Evolutionary conservation across 2,329 filamentous ascomycete species (phyloP).

Genomic region (Arthroderma sp.): DNA sequence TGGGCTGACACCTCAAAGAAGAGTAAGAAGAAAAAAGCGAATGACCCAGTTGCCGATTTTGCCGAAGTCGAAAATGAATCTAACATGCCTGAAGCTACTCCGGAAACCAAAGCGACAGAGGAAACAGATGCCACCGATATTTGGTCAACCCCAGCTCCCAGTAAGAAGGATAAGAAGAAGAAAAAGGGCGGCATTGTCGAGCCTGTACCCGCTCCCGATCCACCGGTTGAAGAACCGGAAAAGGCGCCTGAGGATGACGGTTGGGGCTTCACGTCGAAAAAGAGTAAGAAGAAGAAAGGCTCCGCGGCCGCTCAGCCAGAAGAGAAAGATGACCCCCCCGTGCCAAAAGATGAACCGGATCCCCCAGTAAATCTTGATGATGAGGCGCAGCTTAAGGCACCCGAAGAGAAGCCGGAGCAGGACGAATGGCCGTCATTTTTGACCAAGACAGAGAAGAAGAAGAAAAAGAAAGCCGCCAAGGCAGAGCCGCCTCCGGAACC

Average conservation of each 20-base stretch:
- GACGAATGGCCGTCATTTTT: not conserved
- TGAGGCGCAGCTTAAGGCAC: not conserved
- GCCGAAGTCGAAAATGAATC: not conserved
- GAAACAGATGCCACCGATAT: not conserved
- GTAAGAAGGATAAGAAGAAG: constrained; percentile 8
- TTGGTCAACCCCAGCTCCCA: not conserved
- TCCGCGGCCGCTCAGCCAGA: constrained; percentile 9
- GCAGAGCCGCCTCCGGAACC: constrained; percentile 18
- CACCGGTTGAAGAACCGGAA: constrained; percentile 14
- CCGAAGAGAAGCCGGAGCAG: not conserved
- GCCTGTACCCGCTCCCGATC: not conserved
- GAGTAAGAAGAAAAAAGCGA: constrained; percentile 20
- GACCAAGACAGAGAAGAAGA: constrained; percentile 17
- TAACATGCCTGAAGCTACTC: not conserved
- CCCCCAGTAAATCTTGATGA: not conserved
- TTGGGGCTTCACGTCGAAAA: constrained; percentile 21
- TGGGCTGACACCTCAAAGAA: constrained; percentile 27
- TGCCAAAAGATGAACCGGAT: not conserved
- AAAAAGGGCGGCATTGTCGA: not conserved
- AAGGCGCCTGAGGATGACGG: constrained; percentile 13
- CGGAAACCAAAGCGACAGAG: constrained; percentile 4
- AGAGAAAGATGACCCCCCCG: not conserved
- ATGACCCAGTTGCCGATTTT: constrained; percentile 3
- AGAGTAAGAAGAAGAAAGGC: constrained; percentile 29
- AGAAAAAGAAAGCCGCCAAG: constrained; percentile 11